Base-by-base conservation (phyloP, 2,329 filamentous ascomycete genomes). In the Cryphonectria nitschkei region DNA sequence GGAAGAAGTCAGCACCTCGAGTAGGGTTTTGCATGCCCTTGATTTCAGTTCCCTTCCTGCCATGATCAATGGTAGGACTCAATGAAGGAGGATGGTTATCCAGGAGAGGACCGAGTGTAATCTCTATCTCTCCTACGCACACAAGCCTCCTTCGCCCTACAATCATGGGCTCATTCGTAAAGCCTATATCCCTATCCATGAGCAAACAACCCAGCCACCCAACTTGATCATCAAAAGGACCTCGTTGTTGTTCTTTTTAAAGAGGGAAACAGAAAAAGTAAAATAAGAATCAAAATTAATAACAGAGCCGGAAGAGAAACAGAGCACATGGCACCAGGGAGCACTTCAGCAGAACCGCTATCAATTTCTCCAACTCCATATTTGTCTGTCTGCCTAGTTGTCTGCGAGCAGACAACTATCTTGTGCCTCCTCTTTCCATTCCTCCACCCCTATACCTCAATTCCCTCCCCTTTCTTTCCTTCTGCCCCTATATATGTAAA, bases 401-500 rank as follows among this genome's bases (percentile, higher is more conserved):
- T 73, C 71, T 76, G 75, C 76, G 77, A 75, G 76, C 78, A 76
- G 76, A 77, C 74, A 64, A 43, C 61, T 67, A 68, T 16, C 43
- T 68, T 65, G 70, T 70, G 65, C 67, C 64, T 37, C 67, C 41
- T 68, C 37, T 22, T 70, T 68, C 63, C 52, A 26, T 34, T 34
- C 34, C 58, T 74, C 74, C 74, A 73, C 37, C 73, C 41, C 56
- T 37, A 32, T 69, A 26, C 58, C 63, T 69, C 22, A 34, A 34
- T 34, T 46, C 74, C 75, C 74, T 73, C 41, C 73, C 62, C 54
- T 52, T 39, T 69, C 67, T 69, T 46, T 41, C 62, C 63, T 37
- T 71, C 34, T 19, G 58, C 19, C 34, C 58, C 58, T 61, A 61
- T 76, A 75, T 78, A 77, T 79, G 75, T 79, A 78, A 79, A 78